These are phyloP conservation scores for Fusarium coffeatum DNA, from an alignment of 2,329 filamentous ascomycete species.

Conservation along the genomic window DNA sequence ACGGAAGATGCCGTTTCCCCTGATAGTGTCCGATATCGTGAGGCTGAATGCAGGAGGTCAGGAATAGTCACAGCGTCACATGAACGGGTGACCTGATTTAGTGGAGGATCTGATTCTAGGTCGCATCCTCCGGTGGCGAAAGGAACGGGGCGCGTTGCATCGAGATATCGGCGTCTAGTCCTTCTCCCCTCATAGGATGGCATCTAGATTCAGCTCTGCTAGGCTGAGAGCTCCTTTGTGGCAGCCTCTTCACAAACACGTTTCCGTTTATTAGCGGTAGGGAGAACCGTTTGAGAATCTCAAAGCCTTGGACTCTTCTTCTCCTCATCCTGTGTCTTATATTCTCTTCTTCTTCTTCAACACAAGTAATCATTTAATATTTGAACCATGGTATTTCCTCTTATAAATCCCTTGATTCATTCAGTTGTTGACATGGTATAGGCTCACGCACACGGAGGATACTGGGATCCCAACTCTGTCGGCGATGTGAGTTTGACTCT, in stretches of 20 bases:
- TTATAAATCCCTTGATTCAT: not conserved
- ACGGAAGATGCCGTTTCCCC: slow-evolving; percentile 14
- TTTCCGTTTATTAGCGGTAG: slow-evolving; percentile 33
- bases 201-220: slow-evolving; percentile 24
- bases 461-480: slow-evolving; percentile 40
- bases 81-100: not conserved
- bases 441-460: slow-evolving; percentile 43
- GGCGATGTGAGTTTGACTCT: slow-evolving; percentile 21
- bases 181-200: not conserved
- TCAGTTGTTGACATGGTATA: slow-evolving; percentile 10
- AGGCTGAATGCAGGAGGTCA: slow-evolving; percentile 36
- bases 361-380: slow-evolving; percentile 14
- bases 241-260: not conserved
- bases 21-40: slow-evolving; percentile 10
- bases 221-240: slow-evolving; percentile 6
- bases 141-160: slow-evolving; percentile 5
- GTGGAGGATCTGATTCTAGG: not conserved
- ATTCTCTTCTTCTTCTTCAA: not conserved
- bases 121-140: slow-evolving; percentile 32
- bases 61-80: slow-evolving; percentile 25
- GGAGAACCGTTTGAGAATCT: slow-evolving; percentile 6
- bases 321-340: not conserved
- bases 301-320: slow-evolving; percentile 1
- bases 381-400: slow-evolving; percentile 39
- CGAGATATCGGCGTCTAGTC: not conserved